These are phyloP conservation scores for grape (Vitis vinifera) DNA, from an alignment of 164 flowering plant species.

Conservation along the genomic window ASM3070453v1 NC_081806.1:6925501-6926000, in stretches of 20 bases:
- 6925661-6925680: no score
- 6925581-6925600: not conserved
- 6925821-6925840: constrained; percentile 70
- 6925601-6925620: not conserved
- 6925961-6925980: constrained; percentile 36
- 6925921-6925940: no score
- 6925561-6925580: no score
- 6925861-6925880: constrained; percentile 82
- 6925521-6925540: no score
- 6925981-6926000: constrained; percentile 95
- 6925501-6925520: no score
- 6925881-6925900: constrained; percentile 18
- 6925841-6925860: constrained; percentile 75
- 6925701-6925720: not conserved
- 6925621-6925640: no score
- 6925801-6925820: constrained; percentile 86
- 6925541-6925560: no score
- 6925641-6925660: no score
- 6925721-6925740: not conserved
- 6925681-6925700: not conserved
- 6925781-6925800: constrained; percentile 79
- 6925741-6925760: not conserved
- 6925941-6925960: no score
- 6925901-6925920: not conserved
- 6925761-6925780: constrained; percentile 82